phyloP scores from a whole-genome alignment of 2,329 filamentous ascomycete genomes.

The Polychaeton citri region DNA sequence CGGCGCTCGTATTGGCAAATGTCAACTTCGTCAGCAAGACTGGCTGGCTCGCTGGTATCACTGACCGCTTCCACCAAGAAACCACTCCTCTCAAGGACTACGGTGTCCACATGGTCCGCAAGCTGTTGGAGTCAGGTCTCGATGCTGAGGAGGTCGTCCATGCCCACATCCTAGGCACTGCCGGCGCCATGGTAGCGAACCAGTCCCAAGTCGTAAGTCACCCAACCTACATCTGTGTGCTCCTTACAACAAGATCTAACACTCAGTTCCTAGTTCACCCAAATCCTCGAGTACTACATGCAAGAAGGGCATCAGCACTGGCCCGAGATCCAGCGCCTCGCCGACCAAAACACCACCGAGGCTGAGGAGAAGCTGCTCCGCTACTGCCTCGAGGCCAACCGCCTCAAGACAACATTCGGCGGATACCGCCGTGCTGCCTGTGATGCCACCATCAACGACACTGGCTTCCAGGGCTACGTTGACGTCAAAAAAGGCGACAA shows the following conservation, averaged over 20 bases:
- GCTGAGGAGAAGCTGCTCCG: conserved; percentile 37
- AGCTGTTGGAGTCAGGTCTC: conserved; percentile 34
- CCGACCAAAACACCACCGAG: conserved; percentile 29
- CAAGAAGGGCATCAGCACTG: conserved; percentile 33
- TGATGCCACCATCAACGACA: conserved; percentile 22
- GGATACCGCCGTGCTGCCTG: conserved; percentile 25
- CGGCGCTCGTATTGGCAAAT: conserved; percentile 36
- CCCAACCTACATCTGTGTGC: conserved; percentile 46
- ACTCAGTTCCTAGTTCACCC: conserved; percentile 38
- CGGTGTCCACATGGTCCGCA: conserved; percentile 42
- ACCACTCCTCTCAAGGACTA: conserved; percentile 34
- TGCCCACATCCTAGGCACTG: conserved; percentile 45
- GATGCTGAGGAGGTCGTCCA: conserved; percentile 39
- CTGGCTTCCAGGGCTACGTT: conserved; percentile 13
- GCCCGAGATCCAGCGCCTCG: conserved; percentile 34
- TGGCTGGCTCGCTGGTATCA: conserved; percentile 24
- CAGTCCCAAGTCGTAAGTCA: conserved; percentile 36
- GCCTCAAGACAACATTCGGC: conserved; percentile 31
- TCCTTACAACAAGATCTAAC: background rate
- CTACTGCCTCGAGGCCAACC: conserved; percentile 35
- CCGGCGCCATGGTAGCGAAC: conserved; percentile 42
- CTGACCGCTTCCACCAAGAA: conserved; percentile 27
- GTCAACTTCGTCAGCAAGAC: conserved; percentile 28
- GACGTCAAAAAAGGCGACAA: conserved; percentile 24
- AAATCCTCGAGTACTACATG: conserved; percentile 45